These are phyloP conservation scores for Penicillium turbatum DNA, from an alignment of 495 filamentous ascomycete genomes.

Conservation along the genomic window DNA sequence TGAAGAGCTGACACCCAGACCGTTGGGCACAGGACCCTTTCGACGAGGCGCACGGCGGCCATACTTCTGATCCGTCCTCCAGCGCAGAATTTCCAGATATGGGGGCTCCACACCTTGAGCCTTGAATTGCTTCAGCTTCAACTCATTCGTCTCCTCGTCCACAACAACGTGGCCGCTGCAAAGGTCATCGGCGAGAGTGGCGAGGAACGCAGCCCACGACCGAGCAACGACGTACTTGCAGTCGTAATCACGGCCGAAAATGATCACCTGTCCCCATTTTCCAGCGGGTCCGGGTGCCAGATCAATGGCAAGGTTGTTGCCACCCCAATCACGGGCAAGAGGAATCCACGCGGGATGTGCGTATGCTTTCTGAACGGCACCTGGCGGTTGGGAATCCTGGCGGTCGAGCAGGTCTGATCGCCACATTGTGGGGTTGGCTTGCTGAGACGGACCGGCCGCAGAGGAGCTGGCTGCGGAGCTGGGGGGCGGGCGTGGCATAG, in stretches of 20 bases:
- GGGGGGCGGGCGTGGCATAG: constrained; percentile 48
- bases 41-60: constrained; percentile 57
- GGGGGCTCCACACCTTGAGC: constrained; percentile 80
- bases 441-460: constrained; percentile 49
- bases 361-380: constrained; percentile 87
- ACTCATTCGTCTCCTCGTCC: constrained; percentile 85
- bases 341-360: constrained; percentile 96
- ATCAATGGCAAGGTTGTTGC: constrained; percentile 93
- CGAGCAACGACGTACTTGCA: constrained; percentile 94
- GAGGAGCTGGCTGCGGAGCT: constrained; percentile 66
- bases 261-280: constrained; percentile 92
- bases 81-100: constrained; percentile 91
- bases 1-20: constrained; percentile 37
- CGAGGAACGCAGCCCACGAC: constrained; percentile 87
- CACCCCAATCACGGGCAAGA: constrained; percentile 94
- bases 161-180: constrained; percentile 80
- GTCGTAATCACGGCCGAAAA: constrained; percentile 97
- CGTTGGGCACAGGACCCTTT: constrained; percentile 37
- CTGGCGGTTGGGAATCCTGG: constrained; percentile 84
- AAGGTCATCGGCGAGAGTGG: constrained; percentile 83
- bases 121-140: constrained; percentile 91
- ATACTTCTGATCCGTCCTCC: constrained; percentile 91
- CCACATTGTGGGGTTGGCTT: constrained; percentile 62
- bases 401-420: constrained; percentile 76
- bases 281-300: constrained; percentile 87